phyloP scores from a whole-genome alignment of 768 basidiomycete genomes.

The Tephrocybe sp. region DNA sequence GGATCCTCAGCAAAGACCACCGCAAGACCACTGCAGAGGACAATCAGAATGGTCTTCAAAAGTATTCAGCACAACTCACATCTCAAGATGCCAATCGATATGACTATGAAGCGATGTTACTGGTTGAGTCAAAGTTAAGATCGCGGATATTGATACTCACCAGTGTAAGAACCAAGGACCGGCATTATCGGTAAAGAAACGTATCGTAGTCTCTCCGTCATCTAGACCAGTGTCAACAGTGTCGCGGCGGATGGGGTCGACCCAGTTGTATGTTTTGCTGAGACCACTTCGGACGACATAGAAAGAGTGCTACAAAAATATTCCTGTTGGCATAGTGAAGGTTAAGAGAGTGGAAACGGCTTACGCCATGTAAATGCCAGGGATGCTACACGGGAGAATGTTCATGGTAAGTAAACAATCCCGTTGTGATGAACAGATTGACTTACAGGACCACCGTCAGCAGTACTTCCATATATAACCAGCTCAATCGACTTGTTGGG shows the following conservation, averaged over 20 bases:
- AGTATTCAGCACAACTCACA: not conserved
- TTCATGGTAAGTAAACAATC: not conserved
- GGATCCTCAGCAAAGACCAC: not conserved
- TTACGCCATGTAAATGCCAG: slow-evolving; percentile 2
- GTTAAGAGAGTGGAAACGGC: not conserved
- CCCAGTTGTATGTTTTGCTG: not conserved
- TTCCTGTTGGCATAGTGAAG: not conserved
- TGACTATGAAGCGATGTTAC: not conserved
- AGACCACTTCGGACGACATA: not conserved
- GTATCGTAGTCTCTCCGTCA: not conserved
- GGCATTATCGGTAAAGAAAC: slow-evolving; percentile 3
- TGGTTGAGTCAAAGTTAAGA: not conserved
- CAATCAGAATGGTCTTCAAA: not conserved
- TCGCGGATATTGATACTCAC: not conserved
- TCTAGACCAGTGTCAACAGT: slow-evolving; percentile 6
- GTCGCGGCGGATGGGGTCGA: not conserved
- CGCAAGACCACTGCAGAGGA: not conserved
- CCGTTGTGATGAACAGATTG: not conserved
- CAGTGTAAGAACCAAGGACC: not conserved
- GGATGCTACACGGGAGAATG: not conserved
- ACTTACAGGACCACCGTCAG: slow-evolving; percentile 3
- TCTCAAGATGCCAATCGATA: not conserved
- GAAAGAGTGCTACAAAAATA: not conserved
- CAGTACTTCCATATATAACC: slow-evolving; percentile 13
- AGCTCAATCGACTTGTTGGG: slow-evolving; percentile 48